Evolutionary conservation across 2,329 filamentous ascomycete species (phyloP), one percentile per base, ranked within the genome.

Genomic region (Mariannaea sp.): DNA sequence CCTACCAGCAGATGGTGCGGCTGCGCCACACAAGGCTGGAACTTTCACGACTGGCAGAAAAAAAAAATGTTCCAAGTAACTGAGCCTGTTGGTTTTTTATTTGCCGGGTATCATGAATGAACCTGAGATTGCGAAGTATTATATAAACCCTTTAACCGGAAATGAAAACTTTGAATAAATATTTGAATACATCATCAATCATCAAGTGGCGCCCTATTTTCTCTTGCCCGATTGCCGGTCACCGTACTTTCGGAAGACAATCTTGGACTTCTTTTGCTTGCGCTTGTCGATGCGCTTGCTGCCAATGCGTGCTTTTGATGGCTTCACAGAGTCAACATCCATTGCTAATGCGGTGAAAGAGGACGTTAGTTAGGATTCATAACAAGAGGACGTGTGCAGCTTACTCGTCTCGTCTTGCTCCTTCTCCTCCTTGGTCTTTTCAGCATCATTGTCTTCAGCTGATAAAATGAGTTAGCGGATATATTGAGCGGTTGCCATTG

Each of bases 201-300:
- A 44, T 44, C 47, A 46, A 9, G 41, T 20, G n/a, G n/a, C n/a
- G 33, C 32, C 39, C 45, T 61, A 68, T 65, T 73, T 76, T 71
- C 76, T 79, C 65, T 75, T 77, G 59, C 72, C 72, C 48, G 71
- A 74, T 59, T 75, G 70, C 57, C 77, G 76, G 53, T 83, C 79
- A 56, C 78, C 78, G 66, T 80, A 84, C 65, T 79, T 84, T 47
- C 77, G 77, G 57, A 87, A 87, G 17, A 84, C 81, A 55, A 87
- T 85, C 55, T 76, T 76, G 33, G 77, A 75, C 61, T 79, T 82
- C 70, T 80, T 83, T 59, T 73, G 75, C 62, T 74, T 79, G 67
- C 78, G 77, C 77, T 85, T 87, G 70, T 80, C 76, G 48, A 84
- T 74, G 62, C 79, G 78, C 68, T 77, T 80, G 72, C 78, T 83